These are phyloP conservation scores for Streptanthus diversifolius DNA, from an alignment of 345 rosid species.

Conservation along the genomic window DNA sequence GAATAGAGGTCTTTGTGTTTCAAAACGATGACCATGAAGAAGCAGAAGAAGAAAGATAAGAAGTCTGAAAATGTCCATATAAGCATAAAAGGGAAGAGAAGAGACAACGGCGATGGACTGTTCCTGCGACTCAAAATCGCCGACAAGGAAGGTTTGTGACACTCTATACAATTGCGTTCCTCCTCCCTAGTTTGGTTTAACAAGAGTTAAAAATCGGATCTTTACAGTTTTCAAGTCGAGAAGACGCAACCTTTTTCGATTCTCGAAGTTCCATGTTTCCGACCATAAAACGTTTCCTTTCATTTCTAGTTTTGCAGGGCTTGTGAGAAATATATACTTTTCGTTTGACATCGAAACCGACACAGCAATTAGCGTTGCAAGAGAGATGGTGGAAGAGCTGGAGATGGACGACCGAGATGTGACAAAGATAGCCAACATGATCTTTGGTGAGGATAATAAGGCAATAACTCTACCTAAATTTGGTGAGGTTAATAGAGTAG, in stretches of 20 bases:
- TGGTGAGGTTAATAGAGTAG: too few species aligned
- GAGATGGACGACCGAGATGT: slow-evolving; percentile 80
- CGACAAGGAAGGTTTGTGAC: slow-evolving; percentile 73
- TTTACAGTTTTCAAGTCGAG: not conserved
- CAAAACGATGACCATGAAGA: slow-evolving; percentile 55
- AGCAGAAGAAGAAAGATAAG: slow-evolving; percentile 38
- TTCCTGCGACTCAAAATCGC: slow-evolving; percentile 68
- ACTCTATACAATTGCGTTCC: not conserved
- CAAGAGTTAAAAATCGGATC: not conserved
- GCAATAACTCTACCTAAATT: too few species aligned
- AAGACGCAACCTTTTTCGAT: not conserved
- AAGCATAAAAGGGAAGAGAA: slow-evolving; percentile 74
- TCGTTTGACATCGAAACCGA: slow-evolving; percentile 71
- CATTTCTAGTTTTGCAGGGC: slow-evolving; percentile 43
- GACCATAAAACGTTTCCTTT: not conserved
- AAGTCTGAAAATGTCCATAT: slow-evolving; percentile 47
- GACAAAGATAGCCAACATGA: slow-evolving; percentile 78
- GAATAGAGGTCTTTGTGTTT: slow-evolving; percentile 62
- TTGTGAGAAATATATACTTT: slow-evolving; percentile 77
- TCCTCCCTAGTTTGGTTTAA: not conserved
- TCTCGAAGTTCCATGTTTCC: not conserved
- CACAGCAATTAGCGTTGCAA: slow-evolving; percentile 82
- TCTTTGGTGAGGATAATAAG: too few species aligned
- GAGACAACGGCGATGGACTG: slow-evolving; percentile 58
- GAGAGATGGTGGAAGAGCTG: slow-evolving; percentile 94